A percentile compares a stretch with the other conserved stretches of the same genome.
Conservation (phyloP, 306 rosid species). For the Acmispon strigosus region DNA sequence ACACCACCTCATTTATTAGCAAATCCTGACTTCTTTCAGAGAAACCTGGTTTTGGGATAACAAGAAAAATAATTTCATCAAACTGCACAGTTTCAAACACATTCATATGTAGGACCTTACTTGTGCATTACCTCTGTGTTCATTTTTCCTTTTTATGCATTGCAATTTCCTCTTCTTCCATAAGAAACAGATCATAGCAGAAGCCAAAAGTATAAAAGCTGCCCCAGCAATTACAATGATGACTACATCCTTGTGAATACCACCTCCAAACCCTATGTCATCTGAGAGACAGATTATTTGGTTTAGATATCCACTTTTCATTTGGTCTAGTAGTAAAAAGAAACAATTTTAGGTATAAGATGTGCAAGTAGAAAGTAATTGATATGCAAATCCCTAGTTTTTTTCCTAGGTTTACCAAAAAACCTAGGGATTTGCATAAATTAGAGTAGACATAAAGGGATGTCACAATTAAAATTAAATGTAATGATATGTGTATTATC, state of each 20-base stretch:
- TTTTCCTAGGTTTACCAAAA: too few species aligned
- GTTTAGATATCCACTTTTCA: constrained; percentile 16
- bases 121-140: constrained; percentile 34
- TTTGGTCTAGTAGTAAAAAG: constrained; percentile 5
- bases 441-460: constrained; percentile 8
- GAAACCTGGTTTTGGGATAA: constrained; percentile 35
- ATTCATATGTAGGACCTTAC: not conserved
- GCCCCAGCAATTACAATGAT: constrained; percentile 32
- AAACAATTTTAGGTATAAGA: not conserved
- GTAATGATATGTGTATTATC: too few species aligned
- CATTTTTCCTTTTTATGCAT: constrained; percentile 9
- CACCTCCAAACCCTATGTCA: constrained; percentile 15
- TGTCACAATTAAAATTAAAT: not conserved
- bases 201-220: constrained; percentile 33
- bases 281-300: constrained; percentile 17
- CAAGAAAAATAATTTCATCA: constrained; percentile 5
- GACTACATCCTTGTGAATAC: constrained; percentile 27
- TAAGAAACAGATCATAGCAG: constrained; percentile 23
- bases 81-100: not conserved
- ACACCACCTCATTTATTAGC: constrained; percentile 37
- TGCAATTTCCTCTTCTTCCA: constrained; percentile 44
- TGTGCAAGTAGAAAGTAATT: not conserved
- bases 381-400: too few species aligned
- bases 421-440: not conserved
- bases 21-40: constrained; percentile 65